Evolutionary conservation across 768 basidiomycete genomes (phyloP).

Genomic region (Amanita polypyramis): DNA sequence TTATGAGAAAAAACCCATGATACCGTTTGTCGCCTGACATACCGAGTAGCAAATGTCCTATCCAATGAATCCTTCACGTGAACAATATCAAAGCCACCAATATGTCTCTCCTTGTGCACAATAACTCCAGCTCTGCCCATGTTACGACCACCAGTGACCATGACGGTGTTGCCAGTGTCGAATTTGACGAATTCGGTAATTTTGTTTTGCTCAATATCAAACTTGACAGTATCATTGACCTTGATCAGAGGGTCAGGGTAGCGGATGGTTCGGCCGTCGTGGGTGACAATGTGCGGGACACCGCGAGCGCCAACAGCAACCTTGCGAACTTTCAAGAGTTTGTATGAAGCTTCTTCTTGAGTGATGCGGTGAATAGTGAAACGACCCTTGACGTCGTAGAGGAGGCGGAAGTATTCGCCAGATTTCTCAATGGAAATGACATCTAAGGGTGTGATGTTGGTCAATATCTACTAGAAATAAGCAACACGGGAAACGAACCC

Average conservation of each 20-base stretch:
- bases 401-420: slow-evolving; percentile 97
- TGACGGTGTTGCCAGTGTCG: slow-evolving; percentile 94
- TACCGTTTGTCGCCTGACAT: slow-evolving; percentile 18
- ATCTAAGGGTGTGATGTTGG: slow-evolving; percentile 35
- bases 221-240: slow-evolving; percentile 97
- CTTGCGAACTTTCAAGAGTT: slow-evolving; percentile 89
- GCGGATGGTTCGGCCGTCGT: slow-evolving; percentile 99
- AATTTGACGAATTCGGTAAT: slow-evolving; percentile 91
- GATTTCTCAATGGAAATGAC: slow-evolving; percentile 97
- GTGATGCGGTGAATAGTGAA: slow-evolving; percentile 99
- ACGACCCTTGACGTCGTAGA: slow-evolving; percentile 99
- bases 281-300: slow-evolving; percentile 95
- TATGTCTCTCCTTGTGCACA: slow-evolving; percentile 92
- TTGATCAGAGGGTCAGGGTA: slow-evolving; percentile 95
- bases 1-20: not conserved
- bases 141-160: slow-evolving; percentile 98
- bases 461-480: slow-evolving; percentile 1
- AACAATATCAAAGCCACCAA: slow-evolving; percentile 98
- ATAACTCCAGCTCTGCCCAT: slow-evolving; percentile 98
- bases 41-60: slow-evolving; percentile 97
- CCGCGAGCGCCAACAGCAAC: slow-evolving; percentile 89
- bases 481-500: slow-evolving; percentile 45
- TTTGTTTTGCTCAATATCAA: slow-evolving; percentile 91
- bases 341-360: slow-evolving; percentile 92
- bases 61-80: slow-evolving; percentile 95